Base-by-base conservation (phyloP, 768 basidiomycete genomes). In the Mycena galopus region DNA sequence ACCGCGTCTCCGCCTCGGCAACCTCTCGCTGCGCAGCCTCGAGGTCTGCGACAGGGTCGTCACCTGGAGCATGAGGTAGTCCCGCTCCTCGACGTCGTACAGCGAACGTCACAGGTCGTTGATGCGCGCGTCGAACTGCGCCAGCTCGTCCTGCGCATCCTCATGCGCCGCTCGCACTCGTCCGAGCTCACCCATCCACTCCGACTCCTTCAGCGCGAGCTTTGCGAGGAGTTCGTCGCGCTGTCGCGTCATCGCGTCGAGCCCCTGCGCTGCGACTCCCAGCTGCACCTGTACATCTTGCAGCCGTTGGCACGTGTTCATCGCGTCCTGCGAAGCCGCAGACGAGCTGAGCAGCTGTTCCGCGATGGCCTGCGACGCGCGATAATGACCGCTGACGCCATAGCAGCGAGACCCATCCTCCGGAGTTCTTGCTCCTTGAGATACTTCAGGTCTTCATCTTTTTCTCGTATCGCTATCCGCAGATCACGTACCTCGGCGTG, bases 41-140 rank as follows among this genome's bases (percentile, higher is more conserved):
- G 17, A 94, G 83, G 72, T 94, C 94, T 37, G 79, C 58, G 87
- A 86, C n/a, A 94, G 80, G 67, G 93, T 92, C 4, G 86, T 84
- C 37, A 92, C 81, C 77, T 92, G 91, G 14, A 93, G 85, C n/a
- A 83, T 81, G 23, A 94, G 85, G 3, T 92, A 89, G 73, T 92
- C 87, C 29, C 93, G 90, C 75, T 93, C 88, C 76, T 93, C 92
- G 50, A 88, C 81, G 47, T 88, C 84, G 53, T 91, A 88, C 17
- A 90, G 84, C 19, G 86, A 79, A 59, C 86, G 82, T 7, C 83
- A 82, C 25, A 88, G 77, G n/a, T 85, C 85, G 7, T 78, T 71
- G 12, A 93, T 78, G 53, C 85, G 87, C 10, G 82, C 80, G 73
- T 87, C 84, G 23, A 86, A 81, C 61, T 85, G 82, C n/a, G 86